Conservation (phyloP, 495 filamentous ascomycete species). For the Lasiosphaeris hirsuta region DNA sequence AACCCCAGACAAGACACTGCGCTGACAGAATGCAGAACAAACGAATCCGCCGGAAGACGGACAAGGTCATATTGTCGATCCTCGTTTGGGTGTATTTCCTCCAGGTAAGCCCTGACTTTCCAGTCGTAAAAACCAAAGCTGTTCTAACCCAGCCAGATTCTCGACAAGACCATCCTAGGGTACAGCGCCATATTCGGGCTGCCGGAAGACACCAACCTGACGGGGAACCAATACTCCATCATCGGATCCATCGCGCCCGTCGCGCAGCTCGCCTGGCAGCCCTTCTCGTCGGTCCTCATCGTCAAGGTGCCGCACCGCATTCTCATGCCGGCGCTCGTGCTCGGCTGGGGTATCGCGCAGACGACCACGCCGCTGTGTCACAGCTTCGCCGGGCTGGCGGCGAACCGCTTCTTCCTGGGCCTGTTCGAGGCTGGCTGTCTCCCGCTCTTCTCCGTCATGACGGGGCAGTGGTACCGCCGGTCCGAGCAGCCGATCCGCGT, state of each 20-base stretch:
- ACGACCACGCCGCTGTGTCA: conserved; percentile 52
- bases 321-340: conserved; percentile 56
- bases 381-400: conserved; percentile 49
- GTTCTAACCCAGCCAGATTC: conserved; percentile 40
- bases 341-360: conserved; percentile 62
- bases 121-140: too few relatives aligned
- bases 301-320: conserved; percentile 64
- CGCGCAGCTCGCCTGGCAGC: conserved; percentile 64
- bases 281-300: conserved; percentile 61
- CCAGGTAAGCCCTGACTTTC: conserved; percentile 27
- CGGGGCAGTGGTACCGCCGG: conserved; percentile 60
- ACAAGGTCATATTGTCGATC: conserved; percentile 54
- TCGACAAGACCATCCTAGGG: conserved; percentile 63
- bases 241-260: conserved; percentile 61
- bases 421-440: conserved; percentile 61
- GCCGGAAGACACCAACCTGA: conserved; percentile 49
- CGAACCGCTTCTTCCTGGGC: conserved; percentile 58
- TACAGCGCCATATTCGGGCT: conserved; percentile 64
- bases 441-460: conserved; percentile 58
- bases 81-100: conserved; percentile 64
- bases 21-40: conserved; percentile 32
- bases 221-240: conserved; percentile 58
- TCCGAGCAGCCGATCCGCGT: conserved; percentile 60
- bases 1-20: not conserved
- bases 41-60: conserved; percentile 60